Percentiles rank a stretch among this genome's conserved stretches.
phyloP scores from a whole-genome alignment of 192 early-diverging fungal genomes.

The Coemansia reversa region DNA sequence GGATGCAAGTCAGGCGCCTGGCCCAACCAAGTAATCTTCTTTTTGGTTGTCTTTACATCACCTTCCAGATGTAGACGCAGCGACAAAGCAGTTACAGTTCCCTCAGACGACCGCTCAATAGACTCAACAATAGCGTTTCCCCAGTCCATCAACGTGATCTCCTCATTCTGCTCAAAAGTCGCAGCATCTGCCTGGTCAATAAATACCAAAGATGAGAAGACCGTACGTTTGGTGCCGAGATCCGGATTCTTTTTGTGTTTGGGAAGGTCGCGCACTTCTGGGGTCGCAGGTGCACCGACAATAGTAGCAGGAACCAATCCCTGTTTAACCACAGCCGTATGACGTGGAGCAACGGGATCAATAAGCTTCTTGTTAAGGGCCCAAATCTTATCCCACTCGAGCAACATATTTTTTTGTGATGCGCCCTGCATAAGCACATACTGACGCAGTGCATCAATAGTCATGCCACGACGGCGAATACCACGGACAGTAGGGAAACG shows the following conservation, averaged over 20 bases:
- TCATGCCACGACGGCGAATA: slow-evolving; percentile 95
- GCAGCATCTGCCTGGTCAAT: slow-evolving; percentile 88
- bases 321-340: slow-evolving; percentile 72
- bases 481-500: slow-evolving; percentile 88
- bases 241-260: slow-evolving; percentile 98
- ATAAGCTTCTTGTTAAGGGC: slow-evolving; percentile 93
- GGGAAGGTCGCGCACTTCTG: slow-evolving; percentile 54
- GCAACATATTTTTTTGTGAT: slow-evolving; percentile 84
- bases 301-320: slow-evolving; percentile 67
- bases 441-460: slow-evolving; percentile 92
- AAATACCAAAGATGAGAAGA: slow-evolving; percentile 73
- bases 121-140: slow-evolving; percentile 90
- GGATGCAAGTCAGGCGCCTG: slow-evolving; percentile 60
- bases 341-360: slow-evolving; percentile 91
- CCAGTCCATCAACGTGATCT: slow-evolving; percentile 99
- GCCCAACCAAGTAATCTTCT: slow-evolving; percentile 96
- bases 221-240: slow-evolving; percentile 83
- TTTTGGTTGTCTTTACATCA: slow-evolving; percentile 98
- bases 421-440: slow-evolving; percentile 99
- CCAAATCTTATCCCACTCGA: slow-evolving; percentile 99
- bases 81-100: slow-evolving; percentile 60
- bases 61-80: slow-evolving; percentile 84
- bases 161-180: slow-evolving; percentile 77
- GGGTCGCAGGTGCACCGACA: slow-evolving; percentile 58
- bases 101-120: slow-evolving; percentile 61